phyloP scores from a whole-genome alignment of 1,284 basidiomycete species.

The Tilletia caries region DNA sequence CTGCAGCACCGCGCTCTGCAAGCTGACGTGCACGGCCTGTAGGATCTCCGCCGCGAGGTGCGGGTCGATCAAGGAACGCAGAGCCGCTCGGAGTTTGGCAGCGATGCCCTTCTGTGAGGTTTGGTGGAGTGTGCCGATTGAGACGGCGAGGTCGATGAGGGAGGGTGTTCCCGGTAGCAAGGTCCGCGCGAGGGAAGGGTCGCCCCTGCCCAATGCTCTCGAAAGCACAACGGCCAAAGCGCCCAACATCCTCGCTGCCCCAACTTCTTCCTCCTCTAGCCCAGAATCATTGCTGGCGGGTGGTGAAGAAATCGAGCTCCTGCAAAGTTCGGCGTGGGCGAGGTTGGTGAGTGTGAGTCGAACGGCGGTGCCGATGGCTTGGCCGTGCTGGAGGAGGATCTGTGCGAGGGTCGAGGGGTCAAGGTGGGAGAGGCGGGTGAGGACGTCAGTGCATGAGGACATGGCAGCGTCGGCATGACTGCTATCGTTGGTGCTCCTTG shows the following conservation, averaged over 20 bases:
- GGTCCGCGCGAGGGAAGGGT: slow-evolving; percentile 30
- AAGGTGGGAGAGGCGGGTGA: not conserved
- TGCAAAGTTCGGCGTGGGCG: not conserved
- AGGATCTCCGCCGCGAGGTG: not conserved
- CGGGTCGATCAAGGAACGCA: not conserved
- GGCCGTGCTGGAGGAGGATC: slow-evolving; percentile 4
- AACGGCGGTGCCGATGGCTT: not conserved
- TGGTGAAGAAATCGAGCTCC: not conserved
- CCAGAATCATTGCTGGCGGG: not conserved
- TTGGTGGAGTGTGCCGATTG: not conserved
- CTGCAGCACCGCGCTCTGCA: not conserved
- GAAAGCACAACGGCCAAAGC: slow-evolving; percentile 22
- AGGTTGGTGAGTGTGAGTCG: not conserved
- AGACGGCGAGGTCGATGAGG: slow-evolving; percentile 27
- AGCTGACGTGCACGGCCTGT: not conserved
- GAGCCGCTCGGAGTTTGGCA: not conserved
- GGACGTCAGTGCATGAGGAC: slow-evolving; percentile 4
- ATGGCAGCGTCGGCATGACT: not conserved
- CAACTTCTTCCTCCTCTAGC: not conserved
- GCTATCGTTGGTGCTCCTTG: too few species aligned
- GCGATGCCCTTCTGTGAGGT: not conserved
- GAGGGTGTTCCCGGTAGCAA: slow-evolving; percentile 30
- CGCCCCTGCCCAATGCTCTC: slow-evolving; percentile 29
- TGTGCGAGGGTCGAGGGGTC: not conserved
- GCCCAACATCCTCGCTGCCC: not conserved